A percentile compares a stretch with the other conserved stretches of the same genome.
Conservation (phyloP, 2,329 filamentous ascomycete genomes). For the Huntiella moniliformis region DNA sequence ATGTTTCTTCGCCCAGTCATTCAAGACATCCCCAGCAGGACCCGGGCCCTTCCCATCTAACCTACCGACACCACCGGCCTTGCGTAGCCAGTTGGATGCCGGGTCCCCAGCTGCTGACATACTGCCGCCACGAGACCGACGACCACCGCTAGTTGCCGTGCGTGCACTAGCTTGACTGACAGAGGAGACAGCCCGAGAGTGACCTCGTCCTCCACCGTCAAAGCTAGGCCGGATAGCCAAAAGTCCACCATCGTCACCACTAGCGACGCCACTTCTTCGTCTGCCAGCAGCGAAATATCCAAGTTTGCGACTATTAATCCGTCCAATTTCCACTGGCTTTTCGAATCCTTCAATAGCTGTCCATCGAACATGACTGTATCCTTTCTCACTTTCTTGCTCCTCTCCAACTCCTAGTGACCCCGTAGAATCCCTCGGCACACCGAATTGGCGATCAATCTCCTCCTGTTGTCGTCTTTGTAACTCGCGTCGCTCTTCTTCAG, state of each 20-base stretch:
- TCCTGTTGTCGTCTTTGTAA: slow-evolving; percentile 6
- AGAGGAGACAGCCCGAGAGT: neutral
- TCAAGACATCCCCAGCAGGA: slow-evolving; percentile 67
- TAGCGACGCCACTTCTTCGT: slow-evolving; percentile 61
- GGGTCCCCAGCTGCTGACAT: slow-evolving; percentile 14
- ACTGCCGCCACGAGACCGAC: slow-evolving; percentile 1
- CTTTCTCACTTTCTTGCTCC: slow-evolving; percentile 26
- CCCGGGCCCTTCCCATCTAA: slow-evolving; percentile 58
- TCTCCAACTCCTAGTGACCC: too few species aligned
- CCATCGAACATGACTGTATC: slow-evolving; percentile 82
- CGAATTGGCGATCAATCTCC: slow-evolving; percentile 8
- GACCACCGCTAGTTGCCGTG: neutral
- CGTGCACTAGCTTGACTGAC: neutral
- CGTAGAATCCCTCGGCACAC: too few species aligned
- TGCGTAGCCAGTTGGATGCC: slow-evolving; percentile 47
- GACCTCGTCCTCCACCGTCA: neutral
- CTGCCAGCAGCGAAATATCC: slow-evolving; percentile 76
- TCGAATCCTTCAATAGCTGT: slow-evolving; percentile 53
- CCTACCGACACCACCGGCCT: slow-evolving; percentile 76
- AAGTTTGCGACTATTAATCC: slow-evolving; percentile 60
- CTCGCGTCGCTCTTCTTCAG: slow-evolving; percentile 4
- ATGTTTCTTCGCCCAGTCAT: slow-evolving; percentile 67
- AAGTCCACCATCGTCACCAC: slow-evolving; percentile 36
- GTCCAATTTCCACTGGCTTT: slow-evolving; percentile 65
- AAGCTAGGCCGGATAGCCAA: slow-evolving; percentile 33